Conservation (phyloP, 345 rosid genomes). For the Salix arbutifolia region DNA sequence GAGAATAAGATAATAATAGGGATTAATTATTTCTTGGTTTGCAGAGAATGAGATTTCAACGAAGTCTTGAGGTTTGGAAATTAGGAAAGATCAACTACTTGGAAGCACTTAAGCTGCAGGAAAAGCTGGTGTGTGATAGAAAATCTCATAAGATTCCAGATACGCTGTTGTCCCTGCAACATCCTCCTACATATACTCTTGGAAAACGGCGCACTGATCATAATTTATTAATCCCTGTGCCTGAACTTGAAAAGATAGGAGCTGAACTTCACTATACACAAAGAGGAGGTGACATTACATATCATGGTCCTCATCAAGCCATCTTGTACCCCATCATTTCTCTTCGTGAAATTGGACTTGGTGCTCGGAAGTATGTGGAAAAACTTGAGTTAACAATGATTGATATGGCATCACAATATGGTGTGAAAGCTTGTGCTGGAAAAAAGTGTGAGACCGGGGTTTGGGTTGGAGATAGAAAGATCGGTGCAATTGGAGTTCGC, state of each 20-base stretch:
- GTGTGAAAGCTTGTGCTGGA: slow-evolving; percentile 65
- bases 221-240: slow-evolving; percentile 57
- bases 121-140: slow-evolving; percentile 52
- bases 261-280: slow-evolving; percentile 86
- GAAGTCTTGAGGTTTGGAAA: slow-evolving; percentile 68
- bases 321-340: slow-evolving; percentile 71
- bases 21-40: slow-evolving; percentile 9
- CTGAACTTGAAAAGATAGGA: slow-evolving; percentile 64
- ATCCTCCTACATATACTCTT: slow-evolving; percentile 79
- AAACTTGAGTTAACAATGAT: slow-evolving; percentile 71
- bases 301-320: slow-evolving; percentile 87
- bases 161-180: slow-evolving; percentile 71
- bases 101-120: slow-evolving; percentile 79
- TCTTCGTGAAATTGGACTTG: slow-evolving; percentile 62
- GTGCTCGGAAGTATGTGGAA: slow-evolving; percentile 80
- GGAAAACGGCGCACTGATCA: slow-evolving; percentile 75
- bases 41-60: slow-evolving; percentile 55
- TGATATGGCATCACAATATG: slow-evolving; percentile 59
- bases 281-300: slow-evolving; percentile 91
- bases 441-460: slow-evolving; percentile 73
- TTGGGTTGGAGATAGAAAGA: slow-evolving; percentile 88
- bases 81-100: slow-evolving; percentile 66
- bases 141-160: slow-evolving; percentile 54
- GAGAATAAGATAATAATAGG: background rate
- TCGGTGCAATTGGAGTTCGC: slow-evolving; percentile 84